A percentile compares a stretch with the other conserved stretches of the same genome.
Conservation (phyloP, 2,329 filamentous ascomycete genomes). For the Lachnellula suecica region DNA sequence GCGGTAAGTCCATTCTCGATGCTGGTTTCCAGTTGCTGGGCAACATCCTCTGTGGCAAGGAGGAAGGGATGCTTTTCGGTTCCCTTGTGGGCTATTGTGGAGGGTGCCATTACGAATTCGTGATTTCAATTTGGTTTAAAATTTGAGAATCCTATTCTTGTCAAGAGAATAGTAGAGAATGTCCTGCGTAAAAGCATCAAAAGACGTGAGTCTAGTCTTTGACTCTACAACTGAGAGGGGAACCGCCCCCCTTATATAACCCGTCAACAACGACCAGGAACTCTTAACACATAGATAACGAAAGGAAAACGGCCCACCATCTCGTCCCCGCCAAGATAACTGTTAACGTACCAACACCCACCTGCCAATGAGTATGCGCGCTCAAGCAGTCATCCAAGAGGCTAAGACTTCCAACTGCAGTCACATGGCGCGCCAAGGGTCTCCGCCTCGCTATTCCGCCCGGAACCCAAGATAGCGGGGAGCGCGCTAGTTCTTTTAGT, state of each 20-base stretch:
- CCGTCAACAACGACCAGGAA: slow-evolving; percentile 1
- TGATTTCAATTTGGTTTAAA: slow-evolving; percentile 1
- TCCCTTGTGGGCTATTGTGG: slow-evolving; percentile 1
- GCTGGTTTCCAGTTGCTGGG: slow-evolving; percentile 59
- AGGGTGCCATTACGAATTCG: slow-evolving; percentile 20
- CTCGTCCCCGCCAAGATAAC: slow-evolving; percentile 8
- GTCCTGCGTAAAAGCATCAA: slow-evolving; percentile 4
- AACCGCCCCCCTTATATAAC: slow-evolving; percentile 8
- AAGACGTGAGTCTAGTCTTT: slow-evolving; percentile 3
- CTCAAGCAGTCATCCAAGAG: not conserved
- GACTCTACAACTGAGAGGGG: not conserved
- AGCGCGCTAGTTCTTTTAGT: no score
- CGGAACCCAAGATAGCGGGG: no score
- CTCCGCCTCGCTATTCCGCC: no score
- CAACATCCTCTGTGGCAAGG: slow-evolving; percentile 61
- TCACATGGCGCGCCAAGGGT: no score
- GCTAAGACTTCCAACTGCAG: no score
- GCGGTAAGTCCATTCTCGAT: slow-evolving; percentile 66
- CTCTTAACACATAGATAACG: slow-evolving; percentile 3
- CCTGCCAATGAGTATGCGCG: not conserved
- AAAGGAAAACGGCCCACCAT: slow-evolving; percentile 1
- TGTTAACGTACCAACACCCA: slow-evolving; percentile 1
- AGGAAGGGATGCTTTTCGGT: slow-evolving; percentile 56
- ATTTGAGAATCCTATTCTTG: slow-evolving; percentile 26
- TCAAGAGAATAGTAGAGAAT: slow-evolving; percentile 34